Conservation (phyloP, 2,329 filamentous ascomycete genomes). For the Pseudogymnoascus sp. region DNA sequence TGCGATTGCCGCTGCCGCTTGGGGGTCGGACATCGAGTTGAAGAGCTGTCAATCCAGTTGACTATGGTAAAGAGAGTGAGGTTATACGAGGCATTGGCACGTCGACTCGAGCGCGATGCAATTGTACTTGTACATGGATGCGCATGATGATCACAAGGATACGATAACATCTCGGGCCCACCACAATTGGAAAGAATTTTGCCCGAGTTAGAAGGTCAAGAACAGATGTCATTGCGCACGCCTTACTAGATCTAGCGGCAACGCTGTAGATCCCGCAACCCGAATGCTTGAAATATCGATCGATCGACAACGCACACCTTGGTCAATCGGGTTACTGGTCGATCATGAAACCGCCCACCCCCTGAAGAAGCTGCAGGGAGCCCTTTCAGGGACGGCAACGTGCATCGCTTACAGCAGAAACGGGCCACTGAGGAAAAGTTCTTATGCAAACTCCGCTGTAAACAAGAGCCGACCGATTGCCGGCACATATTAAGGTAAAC, state of each 20-base stretch:
- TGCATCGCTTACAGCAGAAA: not conserved
- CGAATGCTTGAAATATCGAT: not conserved
- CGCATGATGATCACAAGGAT: not conserved
- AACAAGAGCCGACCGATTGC: not conserved
- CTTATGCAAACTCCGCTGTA: not conserved
- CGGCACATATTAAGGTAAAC: no score
- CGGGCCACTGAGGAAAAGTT: not conserved
- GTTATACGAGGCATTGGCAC: not conserved
- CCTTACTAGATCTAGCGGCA: not conserved
- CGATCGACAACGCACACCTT: not conserved
- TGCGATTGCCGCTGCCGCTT: constrained; percentile 15
- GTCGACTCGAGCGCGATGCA: not conserved
- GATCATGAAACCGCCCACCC: not conserved
- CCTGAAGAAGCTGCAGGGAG: not conserved
- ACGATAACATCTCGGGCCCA: not conserved
- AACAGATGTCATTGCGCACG: not conserved
- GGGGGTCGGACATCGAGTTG: constrained; percentile 14
- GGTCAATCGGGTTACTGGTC: not conserved
- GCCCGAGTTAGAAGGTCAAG: not conserved
- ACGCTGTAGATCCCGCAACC: not conserved
- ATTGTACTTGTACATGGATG: not conserved
- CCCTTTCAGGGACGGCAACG: not conserved
- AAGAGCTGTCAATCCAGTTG: not conserved
- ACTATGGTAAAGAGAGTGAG: not conserved
- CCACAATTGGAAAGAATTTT: not conserved